Percentiles rank a stretch among this genome's conserved stretches.
These are phyloP conservation scores for Paraconiothyrium brasiliense DNA, from an alignment of 2,329 filamentous ascomycete species.

Conservation along the genomic window DNA sequence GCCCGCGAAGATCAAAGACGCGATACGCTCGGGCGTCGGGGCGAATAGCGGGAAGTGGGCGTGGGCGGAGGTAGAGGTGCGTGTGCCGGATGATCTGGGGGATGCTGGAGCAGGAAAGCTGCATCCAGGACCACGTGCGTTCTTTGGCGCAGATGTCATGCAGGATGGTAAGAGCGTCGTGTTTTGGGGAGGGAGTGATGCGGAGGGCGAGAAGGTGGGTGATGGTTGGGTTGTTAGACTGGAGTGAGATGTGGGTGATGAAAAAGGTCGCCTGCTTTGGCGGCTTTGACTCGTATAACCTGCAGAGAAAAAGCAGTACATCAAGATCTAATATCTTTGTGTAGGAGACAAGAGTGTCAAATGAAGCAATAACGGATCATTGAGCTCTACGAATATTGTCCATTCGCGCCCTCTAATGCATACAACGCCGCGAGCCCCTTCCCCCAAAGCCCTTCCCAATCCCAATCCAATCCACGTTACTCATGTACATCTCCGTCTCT, in stretches of 20 bases:
- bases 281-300: no score
- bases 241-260: constrained; percentile 28
- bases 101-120: constrained; percentile 52
- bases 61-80: constrained; percentile 55
- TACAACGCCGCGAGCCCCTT: constrained; percentile 5
- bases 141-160: constrained; percentile 53
- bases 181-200: constrained; percentile 56
- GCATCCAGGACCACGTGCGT: constrained; percentile 55
- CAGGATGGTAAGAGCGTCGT: constrained; percentile 49
- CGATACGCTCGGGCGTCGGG: constrained; percentile 52
- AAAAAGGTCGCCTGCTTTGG: no score
- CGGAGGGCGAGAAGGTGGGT: constrained; percentile 54
- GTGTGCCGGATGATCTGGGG: constrained; percentile 46
- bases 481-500: not conserved
- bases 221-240: constrained; percentile 57
- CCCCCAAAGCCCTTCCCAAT: not conserved
- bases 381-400: not conserved
- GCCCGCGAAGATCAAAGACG: constrained; percentile 57
- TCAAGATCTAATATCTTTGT: no score
- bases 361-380: not conserved
- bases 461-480: not conserved
- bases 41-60: constrained; percentile 51
- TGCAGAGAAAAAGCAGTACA: no score
- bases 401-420: constrained; percentile 7
- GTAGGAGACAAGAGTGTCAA: not conserved